These are phyloP conservation scores for Atkinsonella texensis DNA, from an alignment of 2,329 filamentous ascomycete species.

Conservation along the genomic window DNA sequence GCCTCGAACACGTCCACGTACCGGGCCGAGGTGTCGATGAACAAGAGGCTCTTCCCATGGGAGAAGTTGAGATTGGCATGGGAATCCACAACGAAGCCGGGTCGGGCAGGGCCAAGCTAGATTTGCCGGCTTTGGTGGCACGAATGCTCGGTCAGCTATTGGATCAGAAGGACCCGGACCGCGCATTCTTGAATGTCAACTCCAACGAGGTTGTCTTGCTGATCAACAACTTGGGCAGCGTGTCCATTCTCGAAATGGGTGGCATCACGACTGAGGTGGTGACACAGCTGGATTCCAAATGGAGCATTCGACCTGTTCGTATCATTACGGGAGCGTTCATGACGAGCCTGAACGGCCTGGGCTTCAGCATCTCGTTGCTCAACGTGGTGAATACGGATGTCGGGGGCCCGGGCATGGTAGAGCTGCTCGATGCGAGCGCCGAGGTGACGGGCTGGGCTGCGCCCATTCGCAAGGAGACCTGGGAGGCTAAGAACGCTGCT, in stretches of 20 bases:
- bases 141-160: conserved; percentile 61
- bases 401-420: conserved; percentile 48
- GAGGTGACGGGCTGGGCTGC: conserved; percentile 62
- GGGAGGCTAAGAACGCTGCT: conserved; percentile 43
- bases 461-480: conserved; percentile 49
- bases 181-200: conserved; percentile 55
- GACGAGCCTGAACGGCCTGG: conserved; percentile 66
- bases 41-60: conserved; percentile 37
- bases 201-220: conserved; percentile 55
- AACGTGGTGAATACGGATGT: conserved; percentile 50
- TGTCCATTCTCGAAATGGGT: conserved; percentile 60
- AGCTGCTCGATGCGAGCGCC: conserved; percentile 56
- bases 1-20: conserved; percentile 84
- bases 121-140: conserved; percentile 41
- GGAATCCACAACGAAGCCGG: conserved; percentile 65
- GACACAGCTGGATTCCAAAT: conserved; percentile 44
- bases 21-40: conserved; percentile 58
- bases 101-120: conserved; percentile 38
- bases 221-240: conserved; percentile 65
- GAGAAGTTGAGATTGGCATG: conserved; percentile 59
- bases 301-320: conserved; percentile 50
- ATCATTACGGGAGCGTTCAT: conserved; percentile 62
- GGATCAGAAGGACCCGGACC: conserved; percentile 51
- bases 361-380: conserved; percentile 62
- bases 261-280: conserved; percentile 60